Evolutionary conservation across 306 rosid genomes (phyloP).

Genomic region (Lathyrus oleraceus): DNA sequence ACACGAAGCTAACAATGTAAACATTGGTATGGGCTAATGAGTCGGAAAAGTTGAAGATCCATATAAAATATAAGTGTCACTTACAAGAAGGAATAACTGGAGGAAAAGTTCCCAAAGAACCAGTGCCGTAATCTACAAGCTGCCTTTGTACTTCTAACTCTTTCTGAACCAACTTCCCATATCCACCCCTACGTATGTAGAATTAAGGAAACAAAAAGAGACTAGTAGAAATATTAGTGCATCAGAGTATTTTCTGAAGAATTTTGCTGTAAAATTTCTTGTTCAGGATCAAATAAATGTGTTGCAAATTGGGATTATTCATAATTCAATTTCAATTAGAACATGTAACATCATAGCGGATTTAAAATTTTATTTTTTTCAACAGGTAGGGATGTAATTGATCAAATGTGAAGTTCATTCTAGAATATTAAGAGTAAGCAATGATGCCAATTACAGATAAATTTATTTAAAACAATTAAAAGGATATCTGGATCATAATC

Average conservation of each 20-base stretch:
- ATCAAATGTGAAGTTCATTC: constrained; percentile 4
- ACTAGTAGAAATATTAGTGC: neutral
- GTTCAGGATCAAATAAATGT: constrained; percentile 6
- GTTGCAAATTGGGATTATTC: constrained; percentile 8
- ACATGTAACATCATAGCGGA: neutral
- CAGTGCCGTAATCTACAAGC: constrained; percentile 95
- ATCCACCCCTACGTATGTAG: constrained; percentile 87
- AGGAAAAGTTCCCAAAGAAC: constrained; percentile 84
- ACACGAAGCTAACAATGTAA: neutral
- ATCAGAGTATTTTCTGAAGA: constrained; percentile 8
- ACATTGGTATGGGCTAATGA: neutral
- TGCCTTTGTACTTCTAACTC: constrained; percentile 96
- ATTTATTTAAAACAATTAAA: constrained; percentile 23
- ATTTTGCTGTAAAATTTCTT: neutral
- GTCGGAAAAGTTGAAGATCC: constrained; percentile 31
- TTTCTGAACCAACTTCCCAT: constrained; percentile 85
- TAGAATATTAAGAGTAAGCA: neutral
- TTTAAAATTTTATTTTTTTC: neutral
- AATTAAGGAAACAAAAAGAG: constrained; percentile 59
- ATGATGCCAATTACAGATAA: neutral
- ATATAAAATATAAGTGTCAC: constrained; percentile 38
- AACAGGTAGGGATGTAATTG: neutral
- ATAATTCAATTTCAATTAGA: neutral
- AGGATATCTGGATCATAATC: constrained; percentile 99
- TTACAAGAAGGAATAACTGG: constrained; percentile 75